Base-by-base conservation (phyloP, 202 grass and related monocot genomes). In the Elaeis oleifera region DNA sequence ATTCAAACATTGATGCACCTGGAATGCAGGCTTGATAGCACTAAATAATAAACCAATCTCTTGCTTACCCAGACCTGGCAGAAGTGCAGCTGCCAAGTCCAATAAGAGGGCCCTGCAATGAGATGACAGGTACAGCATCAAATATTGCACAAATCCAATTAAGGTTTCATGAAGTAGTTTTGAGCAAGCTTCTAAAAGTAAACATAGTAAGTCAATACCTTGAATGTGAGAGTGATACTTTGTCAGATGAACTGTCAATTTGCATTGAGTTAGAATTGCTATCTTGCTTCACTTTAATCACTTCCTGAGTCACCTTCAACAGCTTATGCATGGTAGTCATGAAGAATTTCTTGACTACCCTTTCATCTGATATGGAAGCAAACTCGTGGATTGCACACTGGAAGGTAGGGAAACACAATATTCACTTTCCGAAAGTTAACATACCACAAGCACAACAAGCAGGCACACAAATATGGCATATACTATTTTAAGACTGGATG, bases 1-100 rank as follows among this genome's bases (percentile, higher is more conserved):
- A 63, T 7, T 64, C 32, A 68, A 76, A 31, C 52, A 67, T 39
- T 61, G 25, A 51, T 51, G 51, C 64, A 96, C 92, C 92, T 91
- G 83, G 56, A 96, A 79, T 75, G 87, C 74, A 71, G 92, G 92
- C 65, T 96, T 91, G 64, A 96, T 84, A 81, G 83, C 86, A 68
- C 60, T 81, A 64, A 91, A 85, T 53, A 96, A 72, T 48, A 90
- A 78, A 69, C 83, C 75, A 71, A 91, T 79, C 25, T 84, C 81
- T 70, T 88, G 79, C 53, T 39, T 50, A 79, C 72, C 60, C 44
- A 96, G 71, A 71, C 92, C 92, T 63, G 92, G 84, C 69, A 91
- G 74, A 74, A 96, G 76, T 78, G 87, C 81, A 83, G 80, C 76
- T 62, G 87, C 76, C 31, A 91, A 96, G 25, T 91, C 92, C 52